These are phyloP conservation scores for Curvularia hawaiiensis DNA, from an alignment of 2,329 filamentous ascomycete genomes.

Conservation along the genomic window DNA sequence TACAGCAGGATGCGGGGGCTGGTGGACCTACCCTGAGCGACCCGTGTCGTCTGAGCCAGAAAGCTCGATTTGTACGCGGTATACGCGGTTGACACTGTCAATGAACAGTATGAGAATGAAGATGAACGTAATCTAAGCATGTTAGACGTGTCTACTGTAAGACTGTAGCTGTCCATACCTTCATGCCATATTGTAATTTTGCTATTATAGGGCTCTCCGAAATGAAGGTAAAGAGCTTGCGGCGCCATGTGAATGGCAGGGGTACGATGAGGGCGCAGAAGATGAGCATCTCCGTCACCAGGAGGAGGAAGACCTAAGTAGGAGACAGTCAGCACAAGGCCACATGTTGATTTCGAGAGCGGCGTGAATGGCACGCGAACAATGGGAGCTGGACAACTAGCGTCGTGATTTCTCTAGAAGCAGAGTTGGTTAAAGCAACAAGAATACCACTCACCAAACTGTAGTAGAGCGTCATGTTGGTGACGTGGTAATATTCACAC, in stretches of 20 bases:
- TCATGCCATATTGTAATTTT: slow-evolving; percentile 95
- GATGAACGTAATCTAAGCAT: slow-evolving; percentile 83
- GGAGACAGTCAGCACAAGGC: slow-evolving; percentile 35
- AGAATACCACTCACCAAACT: slow-evolving; percentile 59
- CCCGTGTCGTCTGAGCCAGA: slow-evolving; percentile 70
- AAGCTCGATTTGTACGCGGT: slow-evolving; percentile 92
- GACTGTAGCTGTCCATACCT: slow-evolving; percentile 56
- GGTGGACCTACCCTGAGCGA: slow-evolving; percentile 54
- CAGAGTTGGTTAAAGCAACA: not conserved
- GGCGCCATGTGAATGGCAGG: slow-evolving; percentile 83
- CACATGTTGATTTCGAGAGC: slow-evolving; percentile 10
- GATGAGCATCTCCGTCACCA: slow-evolving; percentile 82
- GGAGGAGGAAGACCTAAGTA: slow-evolving; percentile 76
- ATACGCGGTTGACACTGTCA: slow-evolving; percentile 95
- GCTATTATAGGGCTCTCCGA: slow-evolving; percentile 85
- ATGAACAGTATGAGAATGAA: slow-evolving; percentile 99
- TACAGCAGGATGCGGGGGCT: not conserved
- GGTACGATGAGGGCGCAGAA: slow-evolving; percentile 84
- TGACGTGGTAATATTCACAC: slow-evolving; percentile 38
- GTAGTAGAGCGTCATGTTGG: slow-evolving; percentile 72
- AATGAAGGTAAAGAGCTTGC: slow-evolving; percentile 93
- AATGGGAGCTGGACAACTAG: not conserved
- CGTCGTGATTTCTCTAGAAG: not conserved
- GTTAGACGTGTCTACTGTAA: slow-evolving; percentile 17
- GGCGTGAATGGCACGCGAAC: slow-evolving; percentile 13